These are phyloP conservation scores for Termitomyces sp. DNA, from an alignment of 768 basidiomycete genomes.

Conservation along the genomic window DNA sequence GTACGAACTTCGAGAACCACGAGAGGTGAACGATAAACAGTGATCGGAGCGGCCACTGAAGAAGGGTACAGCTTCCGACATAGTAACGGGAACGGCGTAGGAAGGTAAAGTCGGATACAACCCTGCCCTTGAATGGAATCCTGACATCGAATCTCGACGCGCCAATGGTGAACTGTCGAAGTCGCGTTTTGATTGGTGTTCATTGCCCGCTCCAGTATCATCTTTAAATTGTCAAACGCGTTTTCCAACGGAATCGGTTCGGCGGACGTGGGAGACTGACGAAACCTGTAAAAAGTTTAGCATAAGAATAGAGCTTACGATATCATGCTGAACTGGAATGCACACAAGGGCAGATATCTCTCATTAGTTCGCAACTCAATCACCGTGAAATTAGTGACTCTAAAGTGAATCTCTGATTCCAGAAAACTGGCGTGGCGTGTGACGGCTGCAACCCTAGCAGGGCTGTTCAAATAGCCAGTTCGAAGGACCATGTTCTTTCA, in stretches of 20 bases:
- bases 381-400: background rate
- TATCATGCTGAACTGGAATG: background rate
- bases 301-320: background rate
- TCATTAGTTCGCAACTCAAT: background rate
- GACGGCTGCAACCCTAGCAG: background rate
- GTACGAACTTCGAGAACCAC: background rate
- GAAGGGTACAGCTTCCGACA: background rate
- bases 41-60: background rate
- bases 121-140: background rate
- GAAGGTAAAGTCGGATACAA: background rate
- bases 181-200: background rate
- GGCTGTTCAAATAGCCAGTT: background rate
- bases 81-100: background rate
- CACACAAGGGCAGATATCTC: background rate
- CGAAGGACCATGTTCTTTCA: background rate
- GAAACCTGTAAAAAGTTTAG: background rate
- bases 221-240: no score
- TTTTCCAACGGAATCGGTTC: background rate
- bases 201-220: background rate
- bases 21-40: background rate
- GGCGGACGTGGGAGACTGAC: background rate
- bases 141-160: background rate
- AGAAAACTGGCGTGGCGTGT: background rate
- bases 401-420: background rate
- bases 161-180: background rate